phyloP scores from a whole-genome alignment of 805 yeast species.

The Candida odintsovae region DNA sequence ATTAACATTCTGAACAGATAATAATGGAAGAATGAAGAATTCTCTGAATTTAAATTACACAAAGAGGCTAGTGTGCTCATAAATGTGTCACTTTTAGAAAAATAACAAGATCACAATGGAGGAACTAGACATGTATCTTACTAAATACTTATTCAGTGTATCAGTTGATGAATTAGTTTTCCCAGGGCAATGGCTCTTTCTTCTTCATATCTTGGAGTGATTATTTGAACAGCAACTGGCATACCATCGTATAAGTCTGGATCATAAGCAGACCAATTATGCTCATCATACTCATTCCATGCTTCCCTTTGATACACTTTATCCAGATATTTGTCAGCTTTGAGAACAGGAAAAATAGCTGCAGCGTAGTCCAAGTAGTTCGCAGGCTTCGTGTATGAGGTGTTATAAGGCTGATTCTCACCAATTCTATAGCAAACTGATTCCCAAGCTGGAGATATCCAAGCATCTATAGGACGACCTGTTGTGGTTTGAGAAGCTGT shows the following conservation, averaged over 20 bases:
- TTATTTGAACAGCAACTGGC: constrained; percentile 52
- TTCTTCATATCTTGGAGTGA: constrained; percentile 51
- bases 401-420: constrained; percentile 30
- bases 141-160: too few species aligned
- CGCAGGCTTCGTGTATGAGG: constrained; percentile 37
- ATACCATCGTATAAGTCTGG: constrained; percentile 42
- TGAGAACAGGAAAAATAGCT: constrained; percentile 38
- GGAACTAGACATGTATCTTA: too few species aligned
- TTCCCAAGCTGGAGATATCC: constrained; percentile 42
- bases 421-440: constrained; percentile 35
- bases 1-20: too few species aligned
- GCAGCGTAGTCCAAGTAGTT: constrained; percentile 37
- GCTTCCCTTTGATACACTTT: constrained; percentile 11
- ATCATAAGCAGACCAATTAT: constrained; percentile 35
- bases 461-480: constrained; percentile 39
- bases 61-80: too few species aligned
- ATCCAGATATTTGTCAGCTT: constrained; percentile 32
- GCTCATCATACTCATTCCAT: constrained; percentile 27
- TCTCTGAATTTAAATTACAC: too few species aligned
- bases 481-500: constrained; percentile 29
- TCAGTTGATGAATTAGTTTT: too few species aligned
- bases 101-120: too few species aligned
- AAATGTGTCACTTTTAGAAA: too few species aligned
- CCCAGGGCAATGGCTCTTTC: constrained; percentile 29
- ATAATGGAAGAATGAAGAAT: too few species aligned